Conservation (phyloP, 2,329 filamentous ascomycete genomes). For the Aureobasidium sp. region DNA sequence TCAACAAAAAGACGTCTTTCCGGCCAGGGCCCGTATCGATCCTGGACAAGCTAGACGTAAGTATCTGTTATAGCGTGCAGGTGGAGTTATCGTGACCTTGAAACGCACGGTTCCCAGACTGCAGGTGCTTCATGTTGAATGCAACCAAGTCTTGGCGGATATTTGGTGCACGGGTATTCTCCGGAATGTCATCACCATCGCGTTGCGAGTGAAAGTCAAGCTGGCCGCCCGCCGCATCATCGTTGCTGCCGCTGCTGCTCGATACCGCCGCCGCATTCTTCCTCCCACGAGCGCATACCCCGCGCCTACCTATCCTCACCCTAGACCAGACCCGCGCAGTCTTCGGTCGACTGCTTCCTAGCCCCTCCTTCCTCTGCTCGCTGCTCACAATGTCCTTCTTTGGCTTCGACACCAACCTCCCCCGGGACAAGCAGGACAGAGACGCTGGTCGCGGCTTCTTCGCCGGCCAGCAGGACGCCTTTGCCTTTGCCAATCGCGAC, state of each 20-base stretch:
- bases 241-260: neutral
- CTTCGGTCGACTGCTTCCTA: neutral
- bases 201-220: neutral
- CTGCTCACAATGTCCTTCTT: constrained; percentile 69
- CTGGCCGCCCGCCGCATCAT: neutral
- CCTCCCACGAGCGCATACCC: neutral
- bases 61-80: neutral
- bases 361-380: neutral
- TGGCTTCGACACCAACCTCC: constrained; percentile 68
- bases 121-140: neutral
- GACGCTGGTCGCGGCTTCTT: constrained; percentile 53
- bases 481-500: constrained; percentile 66
- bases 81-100: neutral
- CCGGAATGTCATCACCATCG: constrained; percentile 5
- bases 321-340: neutral
- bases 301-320: neutral
- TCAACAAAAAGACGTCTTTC: neutral
- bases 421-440: constrained; percentile 48
- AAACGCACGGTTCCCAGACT: neutral
- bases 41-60: neutral
- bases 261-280: constrained; percentile 1
- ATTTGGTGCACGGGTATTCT: neutral
- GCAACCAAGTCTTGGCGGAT: neutral
- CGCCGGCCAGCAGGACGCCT: constrained; percentile 75
- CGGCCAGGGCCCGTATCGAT: neutral